Percentiles rank a stretch among this genome's conserved stretches.
Evolutionary conservation across 306 rosid species (phyloP).

Genomic region (Astragalus membranaceus): DNA sequence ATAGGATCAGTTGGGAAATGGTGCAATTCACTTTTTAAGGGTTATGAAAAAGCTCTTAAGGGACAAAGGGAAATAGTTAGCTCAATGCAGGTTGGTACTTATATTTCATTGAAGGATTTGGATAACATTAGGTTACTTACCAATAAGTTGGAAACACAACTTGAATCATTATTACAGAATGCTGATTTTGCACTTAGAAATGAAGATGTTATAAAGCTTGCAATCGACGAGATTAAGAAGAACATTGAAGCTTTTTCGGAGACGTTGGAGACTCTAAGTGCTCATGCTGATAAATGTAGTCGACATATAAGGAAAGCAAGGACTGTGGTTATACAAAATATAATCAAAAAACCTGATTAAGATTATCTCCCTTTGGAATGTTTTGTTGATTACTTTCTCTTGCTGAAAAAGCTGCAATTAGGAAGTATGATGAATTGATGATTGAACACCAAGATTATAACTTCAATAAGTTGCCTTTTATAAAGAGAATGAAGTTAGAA

Average conservation of each 20-base stretch:
- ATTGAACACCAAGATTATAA: neutral
- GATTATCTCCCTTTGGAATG: slow-evolving; percentile 10
- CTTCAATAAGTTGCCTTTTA: neutral
- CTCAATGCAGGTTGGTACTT: slow-evolving; percentile 53
- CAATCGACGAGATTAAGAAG: slow-evolving; percentile 69
- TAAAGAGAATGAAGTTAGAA: slow-evolving; percentile 2
- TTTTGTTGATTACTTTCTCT: slow-evolving; percentile 11
- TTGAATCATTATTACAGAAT: slow-evolving; percentile 39
- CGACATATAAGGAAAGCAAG: slow-evolving; percentile 55
- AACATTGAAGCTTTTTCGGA: slow-evolving; percentile 45
- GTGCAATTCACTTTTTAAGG: slow-evolving; percentile 62
- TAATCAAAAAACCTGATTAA: slow-evolving; percentile 30
- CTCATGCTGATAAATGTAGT: slow-evolving; percentile 55
- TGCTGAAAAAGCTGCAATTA: neutral
- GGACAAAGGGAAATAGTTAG: slow-evolving; percentile 41
- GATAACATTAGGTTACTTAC: slow-evolving; percentile 49
- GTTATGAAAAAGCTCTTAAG: slow-evolving; percentile 43
- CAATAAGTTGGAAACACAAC: slow-evolving; percentile 36
- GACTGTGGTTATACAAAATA: slow-evolving; percentile 49
- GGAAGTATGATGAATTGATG: slow-evolving; percentile 1
- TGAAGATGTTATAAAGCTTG: slow-evolving; percentile 55
- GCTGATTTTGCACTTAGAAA: slow-evolving; percentile 62
- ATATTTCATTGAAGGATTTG: slow-evolving; percentile 49
- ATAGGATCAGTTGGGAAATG: slow-evolving; percentile 79
- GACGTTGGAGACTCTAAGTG: slow-evolving; percentile 45